Conservation (phyloP, 2,329 filamentous ascomycete genomes). For the Aureobasidium sp. region DNA sequence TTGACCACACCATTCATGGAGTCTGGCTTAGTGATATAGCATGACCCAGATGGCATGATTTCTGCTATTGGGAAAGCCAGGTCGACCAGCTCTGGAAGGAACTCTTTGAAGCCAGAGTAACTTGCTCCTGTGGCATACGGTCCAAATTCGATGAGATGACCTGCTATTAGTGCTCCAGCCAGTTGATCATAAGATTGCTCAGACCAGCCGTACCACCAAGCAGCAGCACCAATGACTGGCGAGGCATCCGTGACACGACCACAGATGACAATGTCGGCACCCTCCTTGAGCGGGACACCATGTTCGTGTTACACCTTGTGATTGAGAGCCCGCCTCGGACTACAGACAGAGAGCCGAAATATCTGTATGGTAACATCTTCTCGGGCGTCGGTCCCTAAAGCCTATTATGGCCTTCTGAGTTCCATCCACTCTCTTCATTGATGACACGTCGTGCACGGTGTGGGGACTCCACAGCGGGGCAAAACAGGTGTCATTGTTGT, state of each 20-base stretch:
- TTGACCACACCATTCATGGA: conserved; percentile 30
- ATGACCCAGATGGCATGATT: conserved; percentile 28
- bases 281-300: conserved; percentile 26
- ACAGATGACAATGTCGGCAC: conserved; percentile 39
- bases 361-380: too few species aligned
- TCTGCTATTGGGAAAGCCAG: conserved; percentile 31
- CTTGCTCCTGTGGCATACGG: conserved; percentile 37
- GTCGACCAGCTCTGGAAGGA: conserved; percentile 28
- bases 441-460: neutral
- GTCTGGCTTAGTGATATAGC: conserved; percentile 31
- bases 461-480: neutral
- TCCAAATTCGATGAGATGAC: conserved; percentile 38
- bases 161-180: conserved; percentile 35
- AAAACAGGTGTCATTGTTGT: neutral
- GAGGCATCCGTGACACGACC: conserved; percentile 38
- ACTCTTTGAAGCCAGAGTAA: conserved; percentile 37
- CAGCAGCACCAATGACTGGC: conserved; percentile 36
- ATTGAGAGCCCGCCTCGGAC: too few species aligned
- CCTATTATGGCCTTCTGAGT: neutral
- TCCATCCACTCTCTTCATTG: neutral
- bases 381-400: conserved; percentile 6
- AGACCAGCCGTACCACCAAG: conserved; percentile 39
- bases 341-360: neutral
- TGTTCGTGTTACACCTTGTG: neutral
- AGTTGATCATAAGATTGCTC: conserved; percentile 32